Conservation (phyloP, 768 basidiomycete species). For the Mycena polygramma region DNA sequence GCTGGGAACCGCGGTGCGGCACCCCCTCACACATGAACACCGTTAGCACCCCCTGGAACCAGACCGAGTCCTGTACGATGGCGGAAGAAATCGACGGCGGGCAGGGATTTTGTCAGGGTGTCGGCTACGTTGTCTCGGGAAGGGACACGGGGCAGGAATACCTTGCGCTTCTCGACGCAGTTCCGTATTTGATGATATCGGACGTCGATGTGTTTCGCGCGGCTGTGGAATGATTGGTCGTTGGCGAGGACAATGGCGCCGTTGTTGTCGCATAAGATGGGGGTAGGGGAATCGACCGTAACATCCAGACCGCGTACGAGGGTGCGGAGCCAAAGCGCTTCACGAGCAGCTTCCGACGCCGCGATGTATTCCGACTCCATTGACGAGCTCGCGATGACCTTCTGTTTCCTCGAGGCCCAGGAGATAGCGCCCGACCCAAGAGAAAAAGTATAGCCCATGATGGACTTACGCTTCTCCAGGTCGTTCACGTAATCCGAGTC, state of each 20-base stretch:
- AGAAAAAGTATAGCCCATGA: no score
- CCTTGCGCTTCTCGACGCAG: conserved; percentile 34
- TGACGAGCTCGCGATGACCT: conserved; percentile 47
- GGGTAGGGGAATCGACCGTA: no score
- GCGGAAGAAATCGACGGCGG: background rate
- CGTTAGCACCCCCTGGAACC: background rate
- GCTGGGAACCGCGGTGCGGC: background rate
- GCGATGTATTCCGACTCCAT: conserved; percentile 52
- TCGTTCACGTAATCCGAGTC: background rate
- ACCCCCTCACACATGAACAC: background rate
- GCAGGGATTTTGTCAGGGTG: background rate
- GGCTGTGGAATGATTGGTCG: conserved; percentile 41
- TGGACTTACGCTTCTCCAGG: conserved; percentile 7
- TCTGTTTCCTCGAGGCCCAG: conserved; percentile 39
- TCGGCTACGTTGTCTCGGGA: background rate
- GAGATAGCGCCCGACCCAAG: no score
- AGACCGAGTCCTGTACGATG: background rate
- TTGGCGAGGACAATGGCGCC: conserved; percentile 37
- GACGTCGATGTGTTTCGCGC: conserved; percentile 49
- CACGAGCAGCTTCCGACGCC: conserved; percentile 35
- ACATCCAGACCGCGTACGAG: no score
- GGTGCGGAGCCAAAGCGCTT: no score
- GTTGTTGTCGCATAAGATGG: conserved; percentile 38
- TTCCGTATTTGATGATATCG: conserved; percentile 49
- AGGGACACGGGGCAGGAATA: conserved; percentile 34